phyloP scores from a whole-genome alignment of 257 asterid species.

The Galeopsis tetrahit region DNA sequence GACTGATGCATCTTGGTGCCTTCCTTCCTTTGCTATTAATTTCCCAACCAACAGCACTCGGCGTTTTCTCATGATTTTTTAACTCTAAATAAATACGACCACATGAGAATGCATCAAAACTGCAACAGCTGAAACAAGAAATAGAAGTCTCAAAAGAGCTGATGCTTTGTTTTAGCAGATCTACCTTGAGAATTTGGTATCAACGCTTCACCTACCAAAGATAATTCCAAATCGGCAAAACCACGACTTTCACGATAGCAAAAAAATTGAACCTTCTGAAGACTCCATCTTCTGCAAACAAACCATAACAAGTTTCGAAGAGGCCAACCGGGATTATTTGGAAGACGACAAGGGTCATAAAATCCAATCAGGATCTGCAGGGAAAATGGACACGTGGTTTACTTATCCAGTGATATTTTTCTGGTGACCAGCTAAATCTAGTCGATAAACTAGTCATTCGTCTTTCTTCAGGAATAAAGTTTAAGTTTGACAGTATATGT shows the following conservation, averaged over 20 bases:
- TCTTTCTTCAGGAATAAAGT: not conserved
- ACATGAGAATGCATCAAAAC: slow-evolving; percentile 35
- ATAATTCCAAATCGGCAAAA: slow-evolving; percentile 74
- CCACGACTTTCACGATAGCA: slow-evolving; percentile 95
- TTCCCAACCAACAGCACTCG: slow-evolving; percentile 91
- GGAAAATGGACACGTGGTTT: slow-evolving; percentile 17
- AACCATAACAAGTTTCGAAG: slow-evolving; percentile 80
- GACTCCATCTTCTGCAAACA: slow-evolving; percentile 71
- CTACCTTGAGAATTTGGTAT: slow-evolving; percentile 74
- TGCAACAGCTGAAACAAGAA: slow-evolving; percentile 26
- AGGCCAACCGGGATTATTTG: slow-evolving; percentile 94
- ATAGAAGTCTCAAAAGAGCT: slow-evolving; percentile 24
- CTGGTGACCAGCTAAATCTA: slow-evolving; percentile 10
- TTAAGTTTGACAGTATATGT: slow-evolving; percentile 1
- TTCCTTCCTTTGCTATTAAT: slow-evolving; percentile 61
- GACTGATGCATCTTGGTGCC: slow-evolving; percentile 71
- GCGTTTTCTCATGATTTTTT: slow-evolving; percentile 51
- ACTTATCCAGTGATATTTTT: slow-evolving; percentile 22
- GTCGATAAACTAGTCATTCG: slow-evolving; percentile 25
- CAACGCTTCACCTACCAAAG: slow-evolving; percentile 86
- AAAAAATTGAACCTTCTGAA: slow-evolving; percentile 63
- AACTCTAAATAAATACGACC: slow-evolving; percentile 47
- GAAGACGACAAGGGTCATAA: slow-evolving; percentile 89
- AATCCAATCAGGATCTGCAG: slow-evolving; percentile 84
- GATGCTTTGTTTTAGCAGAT: slow-evolving; percentile 22